phyloP scores from a whole-genome alignment of 352 stramenopile genomes.

The Phytopythium cucurbitacearum region DNA sequence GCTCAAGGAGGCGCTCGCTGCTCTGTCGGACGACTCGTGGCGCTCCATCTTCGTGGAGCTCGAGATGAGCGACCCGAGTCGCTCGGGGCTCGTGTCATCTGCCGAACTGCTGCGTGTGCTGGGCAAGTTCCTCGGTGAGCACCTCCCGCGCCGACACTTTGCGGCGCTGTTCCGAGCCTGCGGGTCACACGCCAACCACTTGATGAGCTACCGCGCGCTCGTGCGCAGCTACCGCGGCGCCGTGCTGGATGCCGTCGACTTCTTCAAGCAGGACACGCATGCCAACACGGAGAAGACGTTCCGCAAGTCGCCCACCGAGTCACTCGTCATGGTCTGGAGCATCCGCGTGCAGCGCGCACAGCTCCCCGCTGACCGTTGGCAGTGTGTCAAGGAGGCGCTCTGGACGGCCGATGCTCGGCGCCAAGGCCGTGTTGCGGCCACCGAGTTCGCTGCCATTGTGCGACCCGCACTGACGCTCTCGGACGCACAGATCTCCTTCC shows the following conservation, averaged over 20 bases:
- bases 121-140: conserved; percentile 47
- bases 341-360: conserved; percentile 51
- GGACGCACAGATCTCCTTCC: conserved; percentile 62
- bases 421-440: conserved; percentile 43
- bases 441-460: conserved; percentile 42
- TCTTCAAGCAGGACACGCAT: conserved; percentile 44
- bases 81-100: conserved; percentile 52
- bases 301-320: conserved; percentile 63
- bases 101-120: conserved; percentile 64
- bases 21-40: conserved; percentile 50
- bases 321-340: conserved; percentile 68
- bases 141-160: conserved; percentile 50
- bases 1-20: conserved; percentile 70
- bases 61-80: conserved; percentile 47
- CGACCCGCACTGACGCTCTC: conserved; percentile 40
- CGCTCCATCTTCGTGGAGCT: conserved; percentile 63
- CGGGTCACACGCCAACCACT: conserved; percentile 54
- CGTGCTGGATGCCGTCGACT: conserved; percentile 53
- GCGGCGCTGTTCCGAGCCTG: conserved; percentile 56
- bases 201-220: conserved; percentile 69
- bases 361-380: conserved; percentile 31
- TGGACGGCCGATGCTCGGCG: conserved; percentile 37
- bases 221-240: conserved; percentile 60
- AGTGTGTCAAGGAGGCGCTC: conserved; percentile 50
- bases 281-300: conserved; percentile 31